phyloP scores from a whole-genome alignment of 805 yeast genomes.

The Saturnispora mendoncae region DNA sequence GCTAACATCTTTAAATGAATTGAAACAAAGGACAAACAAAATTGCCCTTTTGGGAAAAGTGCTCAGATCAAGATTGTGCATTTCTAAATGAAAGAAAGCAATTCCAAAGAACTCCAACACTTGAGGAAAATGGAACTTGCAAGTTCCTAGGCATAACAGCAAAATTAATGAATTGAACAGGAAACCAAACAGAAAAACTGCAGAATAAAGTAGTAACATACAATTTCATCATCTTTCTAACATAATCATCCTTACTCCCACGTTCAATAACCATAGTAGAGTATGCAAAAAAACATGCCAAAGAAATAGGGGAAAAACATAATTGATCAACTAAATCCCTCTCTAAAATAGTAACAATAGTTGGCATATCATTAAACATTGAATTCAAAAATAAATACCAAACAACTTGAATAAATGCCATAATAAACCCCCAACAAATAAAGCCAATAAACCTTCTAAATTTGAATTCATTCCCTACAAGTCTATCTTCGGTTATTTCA shows the following conservation, averaged over 20 bases:
- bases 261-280: slow-evolving; percentile 74
- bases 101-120: slow-evolving; percentile 86
- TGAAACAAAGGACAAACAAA: not conserved
- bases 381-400: slow-evolving; percentile 82
- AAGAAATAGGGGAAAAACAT: slow-evolving; percentile 78
- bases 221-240: slow-evolving; percentile 53
- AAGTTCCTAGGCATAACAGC: slow-evolving; percentile 56
- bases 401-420: slow-evolving; percentile 75
- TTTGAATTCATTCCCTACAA: slow-evolving; percentile 33
- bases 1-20: too few species aligned
- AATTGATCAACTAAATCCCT: slow-evolving; percentile 87
- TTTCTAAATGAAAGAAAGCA: slow-evolving; percentile 81
- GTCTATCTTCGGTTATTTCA: not conserved
- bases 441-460: slow-evolving; percentile 70
- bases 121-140: slow-evolving; percentile 89
- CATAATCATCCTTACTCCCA: slow-evolving; percentile 57
- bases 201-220: slow-evolving; percentile 59
- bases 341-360: slow-evolving; percentile 75
- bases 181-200: slow-evolving; percentile 73
- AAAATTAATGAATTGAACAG: slow-evolving; percentile 71
- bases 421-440: slow-evolving; percentile 76
- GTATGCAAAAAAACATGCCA: slow-evolving; percentile 73
- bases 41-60: not conserved
- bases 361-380: slow-evolving; percentile 71
- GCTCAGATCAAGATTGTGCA: slow-evolving; percentile 27